phyloP scores from a whole-genome alignment of 169 alveolate species.

The Miamiensis avidus region DNA sequence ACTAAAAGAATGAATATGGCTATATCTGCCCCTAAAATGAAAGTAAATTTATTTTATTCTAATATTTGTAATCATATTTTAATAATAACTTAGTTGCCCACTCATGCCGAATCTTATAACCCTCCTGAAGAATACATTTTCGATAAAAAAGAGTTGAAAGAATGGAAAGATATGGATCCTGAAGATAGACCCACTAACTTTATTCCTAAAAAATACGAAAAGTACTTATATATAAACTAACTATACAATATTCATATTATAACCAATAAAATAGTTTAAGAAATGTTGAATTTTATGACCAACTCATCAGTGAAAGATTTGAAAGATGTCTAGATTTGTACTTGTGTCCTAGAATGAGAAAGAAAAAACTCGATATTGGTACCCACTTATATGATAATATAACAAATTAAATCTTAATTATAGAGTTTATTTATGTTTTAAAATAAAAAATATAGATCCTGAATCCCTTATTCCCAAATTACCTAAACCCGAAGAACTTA shows the following conservation, averaged over 20 bases:
- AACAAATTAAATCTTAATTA: no score
- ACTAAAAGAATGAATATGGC: conserved; percentile 73
- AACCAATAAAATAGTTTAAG: conserved; percentile 89
- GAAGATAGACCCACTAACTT: conserved; percentile 80
- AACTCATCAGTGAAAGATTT: conserved; percentile 86
- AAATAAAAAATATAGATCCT: conserved; percentile 81
- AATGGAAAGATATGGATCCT: conserved; percentile 78
- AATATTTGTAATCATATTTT: no score
- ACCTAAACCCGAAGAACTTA: conserved; percentile 86
- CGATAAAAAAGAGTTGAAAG: conserved; percentile 80
- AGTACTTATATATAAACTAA: neutral
- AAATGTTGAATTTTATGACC: conserved; percentile 90
- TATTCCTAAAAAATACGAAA: conserved; percentile 85
- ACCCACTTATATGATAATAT: no score
- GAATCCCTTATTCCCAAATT: conserved; percentile 85
- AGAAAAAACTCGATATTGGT: conserved; percentile 68
- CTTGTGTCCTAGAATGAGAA: conserved; percentile 91
- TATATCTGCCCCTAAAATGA: conserved; percentile 92
- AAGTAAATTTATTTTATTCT: conserved; percentile 23
- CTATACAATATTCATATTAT: no score
- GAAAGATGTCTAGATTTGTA: conserved; percentile 93
- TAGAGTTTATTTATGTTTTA: neutral
- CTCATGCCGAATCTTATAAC: conserved; percentile 93
- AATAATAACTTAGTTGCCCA: conserved; percentile 66
- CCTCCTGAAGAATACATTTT: conserved; percentile 93